phyloP scores from a whole-genome alignment of 805 yeast genomes.

The Candida pini region DNA sequence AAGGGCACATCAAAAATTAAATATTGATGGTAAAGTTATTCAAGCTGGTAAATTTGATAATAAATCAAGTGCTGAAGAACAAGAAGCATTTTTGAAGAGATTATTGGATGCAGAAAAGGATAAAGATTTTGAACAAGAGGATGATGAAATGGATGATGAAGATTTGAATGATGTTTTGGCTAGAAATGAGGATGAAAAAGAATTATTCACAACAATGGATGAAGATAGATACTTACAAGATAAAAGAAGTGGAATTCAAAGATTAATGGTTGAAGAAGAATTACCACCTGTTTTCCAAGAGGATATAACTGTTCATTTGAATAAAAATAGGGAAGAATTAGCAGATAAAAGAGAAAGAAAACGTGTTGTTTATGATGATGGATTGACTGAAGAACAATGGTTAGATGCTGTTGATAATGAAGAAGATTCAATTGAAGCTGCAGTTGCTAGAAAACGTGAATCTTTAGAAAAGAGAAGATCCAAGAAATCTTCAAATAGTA shows the following conservation, averaged over 20 bases:
- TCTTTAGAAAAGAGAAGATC: slow-evolving; percentile 36
- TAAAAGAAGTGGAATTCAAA: slow-evolving; percentile 27
- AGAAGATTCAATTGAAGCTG: slow-evolving; percentile 56
- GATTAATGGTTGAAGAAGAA: slow-evolving; percentile 66
- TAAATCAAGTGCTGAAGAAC: slow-evolving; percentile 82
- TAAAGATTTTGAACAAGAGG: slow-evolving; percentile 34
- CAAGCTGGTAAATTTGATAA: slow-evolving; percentile 90
- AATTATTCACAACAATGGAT: slow-evolving; percentile 54
- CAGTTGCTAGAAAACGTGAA: slow-evolving; percentile 46
- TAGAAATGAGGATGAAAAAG: slow-evolving; percentile 57
- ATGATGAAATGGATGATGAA: slow-evolving; percentile 55
- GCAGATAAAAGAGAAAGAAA: slow-evolving; percentile 66
- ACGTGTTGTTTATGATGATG: slow-evolving; percentile 55
- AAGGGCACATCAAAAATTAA: slow-evolving; percentile 76
- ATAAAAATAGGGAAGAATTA: slow-evolving; percentile 34
- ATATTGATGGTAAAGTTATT: slow-evolving; percentile 83
- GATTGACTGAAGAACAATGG: slow-evolving; percentile 75
- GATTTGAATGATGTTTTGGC: slow-evolving; percentile 71
- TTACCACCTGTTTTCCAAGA: slow-evolving; percentile 73
- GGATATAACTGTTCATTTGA: slow-evolving; percentile 44
- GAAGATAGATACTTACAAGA: slow-evolving; percentile 41
- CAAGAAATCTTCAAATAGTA: slow-evolving; percentile 22
- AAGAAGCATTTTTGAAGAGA: slow-evolving; percentile 70
- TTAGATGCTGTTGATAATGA: slow-evolving; percentile 73
- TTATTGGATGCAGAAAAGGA: slow-evolving; percentile 65